A percentile compares a stretch with the other conserved stretches of the same genome.
Conservation (phyloP, 768 basidiomycete species). For the Trametes cubensis region DNA sequence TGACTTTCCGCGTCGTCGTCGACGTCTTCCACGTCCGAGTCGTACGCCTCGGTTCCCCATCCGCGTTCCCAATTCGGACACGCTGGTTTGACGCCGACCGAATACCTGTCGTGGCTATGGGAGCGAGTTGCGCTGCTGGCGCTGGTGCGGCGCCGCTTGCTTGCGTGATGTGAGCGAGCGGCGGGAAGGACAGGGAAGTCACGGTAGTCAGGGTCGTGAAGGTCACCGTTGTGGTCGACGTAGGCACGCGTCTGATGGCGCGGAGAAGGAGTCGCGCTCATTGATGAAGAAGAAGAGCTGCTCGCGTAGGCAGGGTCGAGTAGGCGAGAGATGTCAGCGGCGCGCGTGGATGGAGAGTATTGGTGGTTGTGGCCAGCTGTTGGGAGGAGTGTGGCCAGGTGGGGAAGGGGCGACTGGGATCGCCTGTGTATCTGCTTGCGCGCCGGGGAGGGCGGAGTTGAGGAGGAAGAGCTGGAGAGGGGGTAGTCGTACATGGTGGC, state of each 20-base stretch:
- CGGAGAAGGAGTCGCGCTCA: slow-evolving; percentile 26
- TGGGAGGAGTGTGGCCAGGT: slow-evolving; percentile 32
- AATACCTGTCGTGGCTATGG: slow-evolving; percentile 25
- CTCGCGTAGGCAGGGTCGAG: slow-evolving; percentile 64
- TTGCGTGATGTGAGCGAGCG: slow-evolving; percentile 10
- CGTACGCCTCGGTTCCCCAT: slow-evolving; percentile 27
- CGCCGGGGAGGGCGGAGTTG: slow-evolving; percentile 20
- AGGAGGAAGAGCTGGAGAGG: slow-evolving; percentile 18
- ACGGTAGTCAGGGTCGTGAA: slow-evolving; percentile 70
- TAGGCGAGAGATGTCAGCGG: slow-evolving; percentile 60
- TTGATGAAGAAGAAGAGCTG: slow-evolving; percentile 30
- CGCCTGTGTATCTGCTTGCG: slow-evolving; percentile 23
- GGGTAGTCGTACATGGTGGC: slow-evolving; percentile 31
- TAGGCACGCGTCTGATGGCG: slow-evolving; percentile 43
- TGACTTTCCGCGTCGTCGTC: slow-evolving; percentile 29
- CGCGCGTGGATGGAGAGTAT: slow-evolving; percentile 42
- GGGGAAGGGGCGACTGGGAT: slow-evolving; percentile 31
- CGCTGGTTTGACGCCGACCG: slow-evolving; percentile 18
- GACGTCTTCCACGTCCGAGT: slow-evolving; percentile 30
- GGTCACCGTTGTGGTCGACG: slow-evolving; percentile 61
- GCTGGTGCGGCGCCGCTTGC: slow-evolving; percentile 19
- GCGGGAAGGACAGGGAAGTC: slow-evolving; percentile 53
- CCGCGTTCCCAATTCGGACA: slow-evolving; percentile 33
- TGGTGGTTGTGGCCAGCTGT: slow-evolving; percentile 23
- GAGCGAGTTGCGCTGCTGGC: slow-evolving; percentile 22